Evolutionary conservation across 2,329 filamentous ascomycete species (phyloP), one percentile per base, ranked within the genome.

Genomic region (Hypoxylon sp.): DNA sequence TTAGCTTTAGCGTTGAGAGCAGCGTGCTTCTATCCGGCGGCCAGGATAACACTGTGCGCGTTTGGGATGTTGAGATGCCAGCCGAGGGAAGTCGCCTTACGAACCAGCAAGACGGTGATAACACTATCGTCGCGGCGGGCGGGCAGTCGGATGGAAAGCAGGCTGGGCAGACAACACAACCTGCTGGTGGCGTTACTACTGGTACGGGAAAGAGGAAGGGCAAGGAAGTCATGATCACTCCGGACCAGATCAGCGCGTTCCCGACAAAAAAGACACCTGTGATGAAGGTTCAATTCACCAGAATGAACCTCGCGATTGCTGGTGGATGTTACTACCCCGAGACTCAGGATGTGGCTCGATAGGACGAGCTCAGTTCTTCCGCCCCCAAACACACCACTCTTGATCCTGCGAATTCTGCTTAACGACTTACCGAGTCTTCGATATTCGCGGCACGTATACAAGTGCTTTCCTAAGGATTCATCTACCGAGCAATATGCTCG

Each of bases 241-340:
- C 94, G 0, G 96, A 99, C 77, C 96, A 98, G 81, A 97, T 99
- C 81, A 93, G 90, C 71, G 94, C 93, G 0, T 98, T 98, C 78
- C 91, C 93, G 0, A 98, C 96, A 3, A 99, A 99, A 87, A 97
- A 97, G 82, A 95, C 92, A 15, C 94, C 95, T 0, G 93, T 98
- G 10, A 93, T 97, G 80, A 96, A 95, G 81, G 94, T 97, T 59
- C 89, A 92, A 76, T 98, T 98, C 75, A 98, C 96, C 2, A 86
- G 93, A 67, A 98, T 97, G 93, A 99, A 99, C 78, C 81, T 98
- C 72, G 91, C 98, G 11, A 85, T 98, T 68, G 94, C 94, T 21
- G 93, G 92, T 51, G 93, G 94, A 24, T 90, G 88, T 75, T 91
- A 89, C 74, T 85, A 89, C 57, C 84, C 87, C 39, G 84, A 87